Conservation (phyloP, 2,329 filamentous ascomycete species). For the Hypoxylon sp. region DNA sequence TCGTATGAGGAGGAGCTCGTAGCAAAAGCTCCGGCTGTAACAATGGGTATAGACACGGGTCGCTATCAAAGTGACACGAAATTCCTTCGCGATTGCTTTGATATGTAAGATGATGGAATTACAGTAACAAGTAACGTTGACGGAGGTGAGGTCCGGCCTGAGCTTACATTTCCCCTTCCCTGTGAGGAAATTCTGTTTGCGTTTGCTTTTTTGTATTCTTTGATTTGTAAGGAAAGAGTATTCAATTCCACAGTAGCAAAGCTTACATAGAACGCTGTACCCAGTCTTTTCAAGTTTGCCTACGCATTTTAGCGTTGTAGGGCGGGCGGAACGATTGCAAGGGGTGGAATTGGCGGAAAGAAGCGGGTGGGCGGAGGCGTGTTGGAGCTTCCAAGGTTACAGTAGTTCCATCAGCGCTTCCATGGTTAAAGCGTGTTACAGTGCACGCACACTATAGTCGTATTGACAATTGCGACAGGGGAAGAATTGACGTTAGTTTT, state of each 20-base stretch:
- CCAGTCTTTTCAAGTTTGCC: not conserved
- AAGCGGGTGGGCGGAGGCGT: slow-evolving; percentile 33
- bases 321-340: slow-evolving; percentile 7
- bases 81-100: slow-evolving; percentile 21
- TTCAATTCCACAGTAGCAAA: not conserved
- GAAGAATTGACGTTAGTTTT: slow-evolving; percentile 28
- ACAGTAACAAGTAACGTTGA: not conserved
- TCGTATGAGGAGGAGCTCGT: slow-evolving; percentile 13
- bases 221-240: not conserved
- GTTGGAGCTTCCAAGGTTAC: no score
- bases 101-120: not conserved
- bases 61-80: slow-evolving; percentile 21
- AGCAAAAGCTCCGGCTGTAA: slow-evolving; percentile 41
- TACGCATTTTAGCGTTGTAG: not conserved
- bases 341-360: slow-evolving; percentile 29
- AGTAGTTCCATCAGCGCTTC: slow-evolving; percentile 21
- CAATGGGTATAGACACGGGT: slow-evolving; percentile 4
- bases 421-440: slow-evolving; percentile 12
- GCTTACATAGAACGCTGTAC: not conserved
- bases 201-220: slow-evolving; percentile 9
- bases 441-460: not conserved
- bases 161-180: not conserved
- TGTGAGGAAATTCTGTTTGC: not conserved
- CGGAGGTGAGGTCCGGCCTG: slow-evolving; percentile 26
- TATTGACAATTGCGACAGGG: not conserved